Evolutionary conservation across 257 asterid species (phyloP).

Genomic region (Ophiorrhiza pumila): DNA sequence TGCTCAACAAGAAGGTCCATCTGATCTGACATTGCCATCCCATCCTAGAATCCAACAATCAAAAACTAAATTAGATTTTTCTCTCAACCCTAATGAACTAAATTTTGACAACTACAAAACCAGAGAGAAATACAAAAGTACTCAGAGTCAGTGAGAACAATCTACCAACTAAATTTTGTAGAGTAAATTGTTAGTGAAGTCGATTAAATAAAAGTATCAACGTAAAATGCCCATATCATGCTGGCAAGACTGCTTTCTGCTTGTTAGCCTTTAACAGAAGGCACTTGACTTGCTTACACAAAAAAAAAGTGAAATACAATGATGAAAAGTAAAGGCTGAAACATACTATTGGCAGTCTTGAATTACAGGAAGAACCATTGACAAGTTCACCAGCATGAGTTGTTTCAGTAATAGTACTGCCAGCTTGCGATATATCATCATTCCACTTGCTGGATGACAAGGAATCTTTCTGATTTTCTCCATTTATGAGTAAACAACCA

Average conservation of each 20-base stretch:
- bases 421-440: constrained; percentile 81
- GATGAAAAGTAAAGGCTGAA: constrained; percentile 21
- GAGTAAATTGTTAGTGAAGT: neutral
- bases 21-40: constrained; percentile 73
- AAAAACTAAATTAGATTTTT: constrained; percentile 6
- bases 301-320: neutral
- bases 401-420: constrained; percentile 76
- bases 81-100: neutral
- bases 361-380: constrained; percentile 62
- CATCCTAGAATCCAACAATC: constrained; percentile 50
- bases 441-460: constrained; percentile 73
- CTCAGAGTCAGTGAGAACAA: neutral
- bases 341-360: constrained; percentile 70
- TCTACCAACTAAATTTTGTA: neutral
- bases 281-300: neutral
- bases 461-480: constrained; percentile 53
- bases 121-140: neutral
- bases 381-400: constrained; percentile 76
- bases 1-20: constrained; percentile 96
- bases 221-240: neutral
- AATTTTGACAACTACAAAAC: neutral
- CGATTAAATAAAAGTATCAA: neutral
- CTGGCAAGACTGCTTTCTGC: constrained; percentile 2
- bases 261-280: neutral
- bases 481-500: constrained; percentile 49